Percentiles rank a stretch among this genome's conserved stretches.
These are phyloP conservation scores for Staphylotrichum longicolle DNA, from an alignment of 495 filamentous ascomycete species.

Conservation along the genomic window DNA sequence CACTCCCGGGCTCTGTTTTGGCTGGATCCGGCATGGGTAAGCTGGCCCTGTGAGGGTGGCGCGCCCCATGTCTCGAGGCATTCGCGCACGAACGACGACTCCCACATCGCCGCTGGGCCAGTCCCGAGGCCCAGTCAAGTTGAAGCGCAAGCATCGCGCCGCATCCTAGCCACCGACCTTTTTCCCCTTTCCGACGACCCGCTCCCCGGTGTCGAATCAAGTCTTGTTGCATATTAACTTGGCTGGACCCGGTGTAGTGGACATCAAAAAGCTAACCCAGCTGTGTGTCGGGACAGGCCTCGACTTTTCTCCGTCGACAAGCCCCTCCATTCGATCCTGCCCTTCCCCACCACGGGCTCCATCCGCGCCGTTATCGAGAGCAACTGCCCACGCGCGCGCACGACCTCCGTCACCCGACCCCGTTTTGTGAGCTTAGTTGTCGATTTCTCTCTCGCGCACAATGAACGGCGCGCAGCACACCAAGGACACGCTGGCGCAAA, in stretches of 20 bases:
- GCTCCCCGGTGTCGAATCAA: conserved; percentile 22
- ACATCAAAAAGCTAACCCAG: conserved; percentile 24
- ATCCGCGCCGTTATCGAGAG: conserved; percentile 7
- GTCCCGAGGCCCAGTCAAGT: neutral
- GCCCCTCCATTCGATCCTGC: conserved; percentile 4
- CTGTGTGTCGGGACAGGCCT: conserved; percentile 5
- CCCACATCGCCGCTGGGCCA: conserved; percentile 1
- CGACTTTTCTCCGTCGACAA: conserved; percentile 12
- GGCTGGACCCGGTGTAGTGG: conserved; percentile 20
- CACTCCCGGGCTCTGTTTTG: neutral
- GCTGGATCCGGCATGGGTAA: neutral
- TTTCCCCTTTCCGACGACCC: conserved; percentile 16
- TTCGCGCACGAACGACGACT: neutral
- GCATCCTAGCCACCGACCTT: conserved; percentile 17
- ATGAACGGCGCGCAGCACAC: conserved; percentile 39
- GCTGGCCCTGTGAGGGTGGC: conserved; percentile 1
- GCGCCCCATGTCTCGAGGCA: neutral
- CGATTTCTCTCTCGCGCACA: conserved; percentile 16
- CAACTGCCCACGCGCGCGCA: conserved; percentile 10
- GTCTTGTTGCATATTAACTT: conserved; percentile 17
- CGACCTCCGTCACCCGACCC: conserved; percentile 12
- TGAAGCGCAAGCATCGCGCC: conserved; percentile 14
- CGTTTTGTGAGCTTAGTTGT: conserved; percentile 11
- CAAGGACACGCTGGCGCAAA: conserved; percentile 31
- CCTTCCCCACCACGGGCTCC: conserved; percentile 12